Base-by-base conservation (phyloP, 192 early-diverging fungal species). In the Backusella mclennaniae region DNA sequence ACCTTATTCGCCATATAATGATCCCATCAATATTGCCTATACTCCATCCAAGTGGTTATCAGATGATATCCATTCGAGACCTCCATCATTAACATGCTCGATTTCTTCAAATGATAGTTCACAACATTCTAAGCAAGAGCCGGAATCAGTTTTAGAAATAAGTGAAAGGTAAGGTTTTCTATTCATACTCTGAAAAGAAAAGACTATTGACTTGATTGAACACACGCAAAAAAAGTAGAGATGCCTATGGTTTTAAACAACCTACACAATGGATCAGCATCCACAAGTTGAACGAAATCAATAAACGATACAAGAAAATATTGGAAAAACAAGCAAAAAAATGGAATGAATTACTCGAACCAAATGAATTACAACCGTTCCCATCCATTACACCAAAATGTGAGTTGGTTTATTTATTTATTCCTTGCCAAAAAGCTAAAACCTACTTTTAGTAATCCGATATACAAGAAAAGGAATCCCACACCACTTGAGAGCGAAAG, bases 391-490 rank as follows among this genome's bases (percentile, higher is more conserved):
- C 79, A 23, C 63, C 82, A 26, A 85, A 89, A 81, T 72, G 88
- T 88, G 80, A 72, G 77, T n/a, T n/a, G 12, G 66, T 29, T 63
- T 56, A 1, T 17, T 46, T 67, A 14, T 7, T 35, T 21, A n/a
- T 52, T 52, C 19, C 3, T 36, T 49, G 1, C 31, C 38, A 33
- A 33, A 33, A 38, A 19, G n/a, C 44, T 52, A 66, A 71, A 56
- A 86, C 79, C 75, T 23, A 0, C 17, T 4, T 44, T 14, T 88
- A 41, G 89, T 92, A 9, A 92, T 92, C 69, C 79, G 90, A 70
- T 92, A 90, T 76, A 81, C 93, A 31, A 86, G 92, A 26, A 92
- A 92, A 76, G 93, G 93, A 6, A 90, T 95, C 53, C 93, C 93
- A 23, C 81, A 89, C 36, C 79, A 86, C 11, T 70, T 94, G 14